These are phyloP conservation scores for Aureobasidium sp. DNA, from an alignment of 2,329 filamentous ascomycete species.

Conservation along the genomic window DNA sequence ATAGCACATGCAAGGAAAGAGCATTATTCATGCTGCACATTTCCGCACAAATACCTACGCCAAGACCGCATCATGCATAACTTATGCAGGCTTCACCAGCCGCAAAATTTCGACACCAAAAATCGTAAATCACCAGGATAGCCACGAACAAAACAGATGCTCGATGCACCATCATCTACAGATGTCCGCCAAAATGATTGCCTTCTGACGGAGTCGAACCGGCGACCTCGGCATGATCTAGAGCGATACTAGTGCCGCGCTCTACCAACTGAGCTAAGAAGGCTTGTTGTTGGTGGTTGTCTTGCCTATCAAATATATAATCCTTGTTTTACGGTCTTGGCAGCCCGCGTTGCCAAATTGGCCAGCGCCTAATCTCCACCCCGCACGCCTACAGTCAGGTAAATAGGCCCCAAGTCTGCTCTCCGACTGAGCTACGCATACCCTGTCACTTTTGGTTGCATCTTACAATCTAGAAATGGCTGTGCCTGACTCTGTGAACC, in stretches of 20 bases:
- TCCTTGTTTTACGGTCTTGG: too few relatives aligned
- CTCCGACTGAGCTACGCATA: neutral
- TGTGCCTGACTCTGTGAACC: constrained; percentile 58
- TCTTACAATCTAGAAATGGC: constrained; percentile 48
- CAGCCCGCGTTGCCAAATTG: too few relatives aligned
- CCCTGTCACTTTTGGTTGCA: neutral
- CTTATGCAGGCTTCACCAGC: neutral
- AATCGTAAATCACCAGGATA: neutral
- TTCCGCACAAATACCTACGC: too few relatives aligned
- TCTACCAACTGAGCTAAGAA: constrained; percentile 12
- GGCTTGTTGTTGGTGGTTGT: too few relatives aligned
- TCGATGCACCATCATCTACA: neutral
- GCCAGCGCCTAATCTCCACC: neutral
- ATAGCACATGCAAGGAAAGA: too few relatives aligned
- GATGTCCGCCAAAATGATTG: neutral
- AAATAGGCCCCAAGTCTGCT: neutral
- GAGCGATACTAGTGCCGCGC: constrained; percentile 9
- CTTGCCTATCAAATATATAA: too few relatives aligned
- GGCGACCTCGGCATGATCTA: constrained; percentile 7
- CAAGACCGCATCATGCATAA: too few relatives aligned
- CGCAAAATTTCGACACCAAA: neutral
- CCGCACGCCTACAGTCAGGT: neutral
- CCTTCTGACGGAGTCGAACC: constrained; percentile 11
- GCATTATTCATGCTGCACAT: too few relatives aligned
- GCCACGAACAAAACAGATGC: neutral